Evolutionary conservation across 192 early-diverging fungal genomes (phyloP).

Genomic region (Gryganskiella cystojenkinii): DNA sequence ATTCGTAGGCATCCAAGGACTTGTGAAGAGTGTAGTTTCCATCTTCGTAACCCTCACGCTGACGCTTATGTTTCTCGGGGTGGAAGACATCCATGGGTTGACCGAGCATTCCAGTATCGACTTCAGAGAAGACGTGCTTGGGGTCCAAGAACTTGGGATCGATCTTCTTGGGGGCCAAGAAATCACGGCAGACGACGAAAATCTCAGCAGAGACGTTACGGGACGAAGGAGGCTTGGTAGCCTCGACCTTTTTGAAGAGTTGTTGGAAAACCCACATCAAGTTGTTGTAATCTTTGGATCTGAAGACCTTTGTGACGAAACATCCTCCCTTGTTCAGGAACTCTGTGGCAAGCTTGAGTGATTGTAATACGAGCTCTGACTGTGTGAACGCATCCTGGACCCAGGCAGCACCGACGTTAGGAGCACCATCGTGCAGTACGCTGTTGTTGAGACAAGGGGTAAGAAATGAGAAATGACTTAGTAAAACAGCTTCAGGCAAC

Average conservation of each 20-base stretch:
- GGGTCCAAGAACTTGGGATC: conserved; percentile 94
- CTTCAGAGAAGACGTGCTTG: conserved; percentile 93
- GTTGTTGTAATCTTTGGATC: conserved; percentile 99
- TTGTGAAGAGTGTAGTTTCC: conserved; percentile 93
- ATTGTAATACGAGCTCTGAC: conserved; percentile 90
- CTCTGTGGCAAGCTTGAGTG: conserved; percentile 93
- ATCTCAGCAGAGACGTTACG: conserved; percentile 99
- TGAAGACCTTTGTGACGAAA: conserved; percentile 99
- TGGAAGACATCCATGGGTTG: conserved; percentile 84
- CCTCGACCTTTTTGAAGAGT: conserved; percentile 95
- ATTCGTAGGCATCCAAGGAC: conserved; percentile 78
- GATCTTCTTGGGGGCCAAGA: conserved; percentile 93
- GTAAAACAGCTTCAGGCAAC: neutral
- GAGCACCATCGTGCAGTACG: conserved; percentile 98
- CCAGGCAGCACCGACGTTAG: conserved; percentile 98
- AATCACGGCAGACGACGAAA: conserved; percentile 97
- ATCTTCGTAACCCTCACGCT: conserved; percentile 97
- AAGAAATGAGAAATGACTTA: neutral
- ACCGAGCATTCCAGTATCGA: conserved; percentile 68
- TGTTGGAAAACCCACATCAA: conserved; percentile 99
- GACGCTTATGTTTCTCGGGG: conserved; percentile 91
- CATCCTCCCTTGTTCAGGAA: conserved; percentile 89
- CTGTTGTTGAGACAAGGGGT: conserved; percentile 41
- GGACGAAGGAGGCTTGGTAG: conserved; percentile 97
- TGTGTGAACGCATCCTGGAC: conserved; percentile 97